These are phyloP conservation scores for Myxozyma mucilagina DNA, from an alignment of 805 yeast species.

Conservation along the genomic window DNA sequence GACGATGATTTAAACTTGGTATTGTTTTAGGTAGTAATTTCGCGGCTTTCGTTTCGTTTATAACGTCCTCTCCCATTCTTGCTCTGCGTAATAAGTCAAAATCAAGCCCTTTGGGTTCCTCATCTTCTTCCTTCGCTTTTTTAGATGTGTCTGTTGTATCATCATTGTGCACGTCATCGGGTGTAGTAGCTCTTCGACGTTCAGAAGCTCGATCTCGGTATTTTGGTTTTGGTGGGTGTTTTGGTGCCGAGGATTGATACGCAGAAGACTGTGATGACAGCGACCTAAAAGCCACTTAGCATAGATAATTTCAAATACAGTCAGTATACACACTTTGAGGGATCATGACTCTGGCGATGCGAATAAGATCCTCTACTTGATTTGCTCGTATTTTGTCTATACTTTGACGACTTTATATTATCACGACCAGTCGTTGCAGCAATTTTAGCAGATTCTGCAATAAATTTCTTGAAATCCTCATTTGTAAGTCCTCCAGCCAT, in stretches of 20 bases:
- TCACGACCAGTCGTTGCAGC: neutral
- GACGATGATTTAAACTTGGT: neutral
- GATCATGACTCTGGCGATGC: neutral
- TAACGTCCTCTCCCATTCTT: constrained; percentile 18
- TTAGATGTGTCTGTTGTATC: neutral
- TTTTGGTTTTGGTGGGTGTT: neutral
- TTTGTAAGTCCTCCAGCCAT: constrained; percentile 16
- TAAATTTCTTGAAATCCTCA: constrained; percentile 23
- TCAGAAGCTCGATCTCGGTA: constrained; percentile 29
- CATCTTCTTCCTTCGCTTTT: neutral
- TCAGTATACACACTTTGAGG: neutral
- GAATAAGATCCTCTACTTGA: neutral
- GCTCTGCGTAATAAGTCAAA: constrained; percentile 19
- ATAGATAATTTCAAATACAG: neutral
- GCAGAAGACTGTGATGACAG: constrained; percentile 7
- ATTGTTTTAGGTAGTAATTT: neutral
- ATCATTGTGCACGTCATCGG: constrained; percentile 9
- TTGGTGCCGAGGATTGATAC: neutral
- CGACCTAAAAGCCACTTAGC: neutral
- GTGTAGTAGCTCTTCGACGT: constrained; percentile 7
- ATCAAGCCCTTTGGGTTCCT: constrained; percentile 15
- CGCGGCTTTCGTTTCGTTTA: neutral
- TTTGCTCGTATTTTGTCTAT: neutral
- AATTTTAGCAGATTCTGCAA: neutral
- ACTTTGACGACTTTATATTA: neutral